Conservation (phyloP, 371 early-diverging fungal species). For the Phascolomyces articulosus region DNA sequence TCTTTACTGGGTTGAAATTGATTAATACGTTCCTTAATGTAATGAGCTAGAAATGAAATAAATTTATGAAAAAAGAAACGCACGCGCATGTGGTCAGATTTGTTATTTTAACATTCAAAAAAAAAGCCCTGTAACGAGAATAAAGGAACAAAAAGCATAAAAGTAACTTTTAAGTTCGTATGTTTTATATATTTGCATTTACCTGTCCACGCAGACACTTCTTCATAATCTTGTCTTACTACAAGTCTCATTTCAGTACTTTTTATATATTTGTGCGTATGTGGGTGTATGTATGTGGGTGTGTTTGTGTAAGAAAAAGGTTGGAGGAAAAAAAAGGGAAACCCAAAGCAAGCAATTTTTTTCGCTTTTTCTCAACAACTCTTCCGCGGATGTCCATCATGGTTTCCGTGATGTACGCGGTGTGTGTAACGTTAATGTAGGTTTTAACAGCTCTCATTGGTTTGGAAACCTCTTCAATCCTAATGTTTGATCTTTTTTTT, state of each 20-base stretch:
- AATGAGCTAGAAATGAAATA: conserved; percentile 63
- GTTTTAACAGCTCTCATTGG: no score
- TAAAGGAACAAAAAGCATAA: background rate
- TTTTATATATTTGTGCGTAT: no score
- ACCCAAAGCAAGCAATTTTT: no score
- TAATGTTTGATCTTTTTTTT: no score
- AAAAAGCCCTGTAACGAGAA: no score
- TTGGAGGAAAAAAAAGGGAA: background rate
- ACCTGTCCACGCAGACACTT: conserved; percentile 69
- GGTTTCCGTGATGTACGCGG: no score
- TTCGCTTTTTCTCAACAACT: no score
- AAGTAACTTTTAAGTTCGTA: background rate
- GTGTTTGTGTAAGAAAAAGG: background rate
- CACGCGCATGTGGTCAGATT: conserved; percentile 64
- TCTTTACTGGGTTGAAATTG: conserved; percentile 77
- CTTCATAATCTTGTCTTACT: conserved; percentile 70
- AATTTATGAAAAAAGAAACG: background rate
- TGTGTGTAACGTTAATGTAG: no score
- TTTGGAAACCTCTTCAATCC: no score
- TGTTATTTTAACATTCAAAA: no score
- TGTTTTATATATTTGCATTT: conserved; percentile 12
- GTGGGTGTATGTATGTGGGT: no score
- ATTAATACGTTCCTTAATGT: conserved; percentile 80
- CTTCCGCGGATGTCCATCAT: no score
- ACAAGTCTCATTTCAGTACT: conserved; percentile 77